Base-by-base conservation (phyloP, 345 rosid species). In the Lepidium africanum region DNA sequence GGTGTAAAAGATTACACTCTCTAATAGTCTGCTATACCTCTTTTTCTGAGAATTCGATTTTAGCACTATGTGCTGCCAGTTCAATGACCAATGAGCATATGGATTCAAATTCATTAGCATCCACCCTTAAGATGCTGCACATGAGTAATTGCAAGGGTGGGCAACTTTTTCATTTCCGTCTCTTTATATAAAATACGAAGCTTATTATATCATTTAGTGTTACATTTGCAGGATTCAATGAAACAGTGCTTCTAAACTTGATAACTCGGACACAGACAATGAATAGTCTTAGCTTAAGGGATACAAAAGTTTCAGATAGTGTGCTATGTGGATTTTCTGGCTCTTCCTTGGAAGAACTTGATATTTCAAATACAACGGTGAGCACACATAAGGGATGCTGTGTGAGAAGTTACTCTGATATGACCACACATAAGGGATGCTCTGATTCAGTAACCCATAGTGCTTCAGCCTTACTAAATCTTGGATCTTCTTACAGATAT, bases 341-440 rank as follows among this genome's bases (percentile, higher is more conserved):
- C 63, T 82, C 87, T 79, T 82, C 83, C 47, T 78, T 91, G 81
- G 88, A 86, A 80, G 51, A 73, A 76, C 92, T 91, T 56, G 91
- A 91, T 81, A 82, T 91, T 61, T 82, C 92, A 27, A 72, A 85
- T 74, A 91, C 96, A 13, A 74, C 27, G 91, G 92, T 90, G 58
- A 78, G 90, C 14, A 0, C 60, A 10, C 51, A 15, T 14, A 42
- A 59, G 25, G 7, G 63, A 51, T 66, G 10, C 6, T 41, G n/a
- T n/a, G n/a, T n/a, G n/a, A n/a, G n/a, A n/a, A n/a, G n/a, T n/a
- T n/a, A n/a, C n/a, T n/a, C 41, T 7, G 19, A 9, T 30, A 47
- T 58, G 47, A n/a, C 11, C 14, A 0, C 60, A 10, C 51, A 15
- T 14, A 42, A 59, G 25, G 7, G 63, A 51, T 66, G 10, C 6